Evolutionary conservation across 1,284 basidiomycete genomes (phyloP), one percentile per base, ranked within the genome.

Genomic region (Entoloma clypeatum): DNA sequence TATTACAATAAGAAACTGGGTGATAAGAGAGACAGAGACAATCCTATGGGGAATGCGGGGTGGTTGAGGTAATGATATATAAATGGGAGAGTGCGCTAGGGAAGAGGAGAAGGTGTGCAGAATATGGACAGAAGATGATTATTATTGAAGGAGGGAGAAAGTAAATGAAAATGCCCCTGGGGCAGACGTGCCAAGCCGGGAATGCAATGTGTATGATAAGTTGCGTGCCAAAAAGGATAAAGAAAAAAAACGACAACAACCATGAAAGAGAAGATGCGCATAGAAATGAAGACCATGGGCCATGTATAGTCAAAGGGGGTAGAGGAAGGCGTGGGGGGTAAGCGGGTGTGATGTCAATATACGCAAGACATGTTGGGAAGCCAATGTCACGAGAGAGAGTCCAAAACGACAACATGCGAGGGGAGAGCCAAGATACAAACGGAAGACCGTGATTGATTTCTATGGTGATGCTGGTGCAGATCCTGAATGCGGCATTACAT

Each of bases 1-100:
- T 61, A 67, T 64, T 68, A 68, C 63, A 65, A 50, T 52, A 57
- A 59, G 44, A 47, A 52, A 47, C 49, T 53, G 53, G 49, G 37
- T 42, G 44, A 48, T 48, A 45, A 41, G 39, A 40, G 38, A 41
- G 35, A 49, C 35, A 53, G 50, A 52, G 48, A 50, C 49, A 56
- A 44, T 53, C 54, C 49, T 47, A 43, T 46, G 22, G 41, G 31
- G 44, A 51, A 42, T 49, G 14, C 4, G 44, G 39, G 46, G 49
- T 47, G 39, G 46, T 48, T 45, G 35, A 36, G 37, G 41, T 53
- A 49, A 47, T 51, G 51, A 48, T 48, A 52, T 49, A 50, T 52
- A 47, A 44, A 22, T 37, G 32, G 26, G 40, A 21, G 25, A 22
- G 16, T 27, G 28, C 35, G 31, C 24, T 23, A 45, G 37, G 39